Base-by-base conservation (phyloP, 2,329 filamentous ascomycete genomes). In the Penicillium occitanis region DNA sequence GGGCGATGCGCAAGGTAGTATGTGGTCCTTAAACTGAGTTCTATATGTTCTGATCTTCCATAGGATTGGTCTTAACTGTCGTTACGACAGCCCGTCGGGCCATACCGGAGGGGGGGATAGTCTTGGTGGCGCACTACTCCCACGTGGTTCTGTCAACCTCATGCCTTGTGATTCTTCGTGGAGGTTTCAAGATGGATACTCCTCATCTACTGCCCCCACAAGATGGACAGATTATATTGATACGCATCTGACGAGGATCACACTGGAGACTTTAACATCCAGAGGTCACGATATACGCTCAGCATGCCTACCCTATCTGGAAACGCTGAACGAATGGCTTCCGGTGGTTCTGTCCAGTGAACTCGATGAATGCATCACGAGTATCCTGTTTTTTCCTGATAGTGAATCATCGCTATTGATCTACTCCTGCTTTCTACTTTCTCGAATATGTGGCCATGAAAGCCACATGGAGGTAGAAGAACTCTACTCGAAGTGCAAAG, bases 311-410 rank as follows among this genome's bases (percentile, higher is more conserved):
- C 40, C 58, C 40, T 61, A 61, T 22, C 37, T 61, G 13, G 40
- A 61, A 40, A 46, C 58, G 58, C 58, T 46, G 58, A 61, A 61
- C 28, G 58, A 61, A 61, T 61, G 57, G 57, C 57, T 60, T 44
- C 37, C 57, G 19, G 57, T 60, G 37, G 37, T 60, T 10, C 22
- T 30, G 11, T n/a, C 57, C 11, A 44, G 57, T 44, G 37, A 60
- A 60, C 35, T 60, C 2, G 57, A 42, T 60, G 57, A 44, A 42
- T 25, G 57, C 37, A 44, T 44, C 22, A 46, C 37, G 7, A 46
- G 22, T 60, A 46, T 60, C 22, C 37, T 60, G 30, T 46, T 33
- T 17, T 30, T 28, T 14, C 57, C 33, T 6, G 57, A 60, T 28
- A 44, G 57, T 22, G 57, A 60, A 60, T 60, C 57, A 44, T 60